phyloP scores from a whole-genome alignment of 2,329 filamentous ascomycete genomes.

The Fusarium ramigenum region DNA sequence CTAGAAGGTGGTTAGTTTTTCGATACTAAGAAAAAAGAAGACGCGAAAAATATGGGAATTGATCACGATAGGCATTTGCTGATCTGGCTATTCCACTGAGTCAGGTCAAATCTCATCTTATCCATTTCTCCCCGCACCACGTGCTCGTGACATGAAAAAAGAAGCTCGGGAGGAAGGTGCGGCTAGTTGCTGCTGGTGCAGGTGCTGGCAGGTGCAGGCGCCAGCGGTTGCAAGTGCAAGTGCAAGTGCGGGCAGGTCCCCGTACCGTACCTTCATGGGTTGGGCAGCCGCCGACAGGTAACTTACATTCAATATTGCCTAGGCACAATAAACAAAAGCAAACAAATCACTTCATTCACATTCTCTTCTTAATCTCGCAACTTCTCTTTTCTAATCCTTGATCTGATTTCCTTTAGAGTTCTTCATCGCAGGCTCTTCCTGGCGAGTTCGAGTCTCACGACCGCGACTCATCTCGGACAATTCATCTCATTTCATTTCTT shows the following conservation, averaged over 20 bases:
- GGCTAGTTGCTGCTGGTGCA: background rate
- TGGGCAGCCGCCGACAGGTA: slow-evolving; percentile 18
- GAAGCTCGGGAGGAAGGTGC: slow-evolving; percentile 12
- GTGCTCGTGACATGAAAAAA: slow-evolving; percentile 34
- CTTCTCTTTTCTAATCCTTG: background rate
- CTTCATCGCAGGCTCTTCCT: background rate
- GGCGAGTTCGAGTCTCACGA: background rate
- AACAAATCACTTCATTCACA: slow-evolving; percentile 4
- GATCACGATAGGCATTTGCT: background rate
- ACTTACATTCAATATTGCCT: background rate
- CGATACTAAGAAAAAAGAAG: background rate
- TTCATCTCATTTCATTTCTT: background rate
- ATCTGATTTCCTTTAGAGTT: background rate
- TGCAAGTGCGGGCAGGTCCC: slow-evolving; percentile 8
- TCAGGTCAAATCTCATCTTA: background rate
- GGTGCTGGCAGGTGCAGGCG: background rate
- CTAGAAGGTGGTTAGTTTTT: background rate
- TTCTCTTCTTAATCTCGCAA: slow-evolving; percentile 20
- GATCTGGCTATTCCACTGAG: background rate
- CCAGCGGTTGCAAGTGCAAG: background rate
- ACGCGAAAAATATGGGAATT: background rate
- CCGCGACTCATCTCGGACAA: background rate
- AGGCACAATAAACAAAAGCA: background rate
- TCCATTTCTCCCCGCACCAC: slow-evolving; percentile 27
- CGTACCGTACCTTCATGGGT: background rate